Evolutionary conservation across 2,329 filamentous ascomycete genomes (phyloP).

Genomic region (Knufia fluminis): DNA sequence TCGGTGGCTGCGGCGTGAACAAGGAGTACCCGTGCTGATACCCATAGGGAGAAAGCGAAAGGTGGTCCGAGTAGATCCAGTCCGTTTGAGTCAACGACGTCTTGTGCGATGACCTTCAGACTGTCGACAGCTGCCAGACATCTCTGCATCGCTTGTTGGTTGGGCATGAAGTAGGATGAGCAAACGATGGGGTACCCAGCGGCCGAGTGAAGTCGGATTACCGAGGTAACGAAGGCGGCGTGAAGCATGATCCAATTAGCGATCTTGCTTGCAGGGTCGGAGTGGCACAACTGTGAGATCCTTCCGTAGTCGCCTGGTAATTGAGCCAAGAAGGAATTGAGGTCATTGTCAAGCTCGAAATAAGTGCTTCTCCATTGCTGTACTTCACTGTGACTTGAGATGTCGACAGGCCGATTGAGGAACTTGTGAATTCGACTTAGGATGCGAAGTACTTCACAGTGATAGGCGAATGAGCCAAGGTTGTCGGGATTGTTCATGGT

Average conservation of each 20-base stretch:
- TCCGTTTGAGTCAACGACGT: conserved; percentile 65
- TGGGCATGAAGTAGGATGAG: conserved; percentile 81
- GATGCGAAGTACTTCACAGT: conserved; percentile 81
- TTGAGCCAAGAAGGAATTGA: conserved; percentile 75
- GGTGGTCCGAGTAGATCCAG: conserved; percentile 76
- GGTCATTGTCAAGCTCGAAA: conserved; percentile 69
- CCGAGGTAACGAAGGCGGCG: conserved; percentile 79
- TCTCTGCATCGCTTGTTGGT: conserved; percentile 72
- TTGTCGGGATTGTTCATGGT: conserved; percentile 65
- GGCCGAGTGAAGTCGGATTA: conserved; percentile 84
- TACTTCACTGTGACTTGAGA: conserved; percentile 72
- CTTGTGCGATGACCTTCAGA: conserved; percentile 67
- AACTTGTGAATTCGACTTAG: conserved; percentile 82
- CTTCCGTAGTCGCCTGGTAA: conserved; percentile 78
- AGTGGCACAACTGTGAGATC: conserved; percentile 67
- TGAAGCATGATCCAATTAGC: conserved; percentile 87
- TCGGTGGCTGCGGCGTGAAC: conserved; percentile 88
- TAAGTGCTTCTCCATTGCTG: conserved; percentile 85
- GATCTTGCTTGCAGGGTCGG: conserved; percentile 53
- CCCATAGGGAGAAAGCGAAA: conserved; percentile 89
- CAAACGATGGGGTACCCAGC: conserved; percentile 85
- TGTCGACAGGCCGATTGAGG: conserved; percentile 80
- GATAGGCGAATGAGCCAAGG: conserved; percentile 78
- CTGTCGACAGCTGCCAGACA: conserved; percentile 77
- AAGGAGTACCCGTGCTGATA: conserved; percentile 73